These are phyloP conservation scores for Phaeoacremonium minimum DNA, from an alignment of 2,329 filamentous ascomycete genomes.

Conservation along the genomic window DNA sequence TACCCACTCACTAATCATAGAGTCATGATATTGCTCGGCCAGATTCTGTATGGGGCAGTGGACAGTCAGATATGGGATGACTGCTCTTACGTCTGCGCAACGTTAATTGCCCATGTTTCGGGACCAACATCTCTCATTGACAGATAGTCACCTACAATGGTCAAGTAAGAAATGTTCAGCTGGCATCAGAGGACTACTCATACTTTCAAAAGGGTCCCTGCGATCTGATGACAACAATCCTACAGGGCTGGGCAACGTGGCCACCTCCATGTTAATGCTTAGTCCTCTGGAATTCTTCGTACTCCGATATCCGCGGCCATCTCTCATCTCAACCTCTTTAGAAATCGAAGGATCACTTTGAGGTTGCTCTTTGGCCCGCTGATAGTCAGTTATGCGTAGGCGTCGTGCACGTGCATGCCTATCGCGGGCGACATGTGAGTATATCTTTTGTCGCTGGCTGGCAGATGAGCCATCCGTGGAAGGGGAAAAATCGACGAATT, in stretches of 20 bases:
- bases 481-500: neutral
- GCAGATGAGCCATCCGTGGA: neutral
- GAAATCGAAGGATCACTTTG: neutral
- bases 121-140: neutral
- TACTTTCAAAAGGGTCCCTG: constrained; percentile 3
- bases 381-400: constrained; percentile 5
- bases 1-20: constrained; percentile 9
- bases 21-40: constrained; percentile 1
- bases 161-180: constrained; percentile 5
- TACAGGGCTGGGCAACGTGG: neutral
- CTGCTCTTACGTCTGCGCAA: constrained; percentile 5
- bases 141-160: constrained; percentile 4
- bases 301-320: no score
- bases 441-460: neutral
- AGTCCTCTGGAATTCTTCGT: no score
- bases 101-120: neutral
- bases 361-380: neutral
- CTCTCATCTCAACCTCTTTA: no score
- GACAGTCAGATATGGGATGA: constrained; percentile 4
- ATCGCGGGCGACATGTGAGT: constrained; percentile 9
- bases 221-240: neutral
- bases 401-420: constrained; percentile 7
- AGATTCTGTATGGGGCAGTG: neutral
- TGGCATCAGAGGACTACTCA: neutral
- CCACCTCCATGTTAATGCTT: no score